A percentile compares a stretch with the other conserved stretches of the same genome.
phyloP scores from a whole-genome alignment of 805 yeast genomes.

The Lipomyces lipofer region DNA sequence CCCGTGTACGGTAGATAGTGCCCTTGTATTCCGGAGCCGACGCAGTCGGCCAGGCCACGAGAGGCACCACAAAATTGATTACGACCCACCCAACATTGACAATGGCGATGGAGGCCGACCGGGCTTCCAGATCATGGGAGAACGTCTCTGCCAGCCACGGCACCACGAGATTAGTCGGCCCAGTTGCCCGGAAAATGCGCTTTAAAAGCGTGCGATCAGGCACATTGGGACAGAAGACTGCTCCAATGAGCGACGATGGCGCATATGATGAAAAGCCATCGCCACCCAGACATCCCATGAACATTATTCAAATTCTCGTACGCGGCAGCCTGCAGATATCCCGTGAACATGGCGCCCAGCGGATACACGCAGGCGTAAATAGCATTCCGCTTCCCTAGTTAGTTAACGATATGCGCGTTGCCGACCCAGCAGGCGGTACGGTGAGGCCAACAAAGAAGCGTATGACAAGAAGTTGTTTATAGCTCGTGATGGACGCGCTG shows the following conservation, averaged over 20 bases:
- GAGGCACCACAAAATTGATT: slow-evolving; percentile 23
- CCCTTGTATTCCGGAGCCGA: slow-evolving; percentile 16
- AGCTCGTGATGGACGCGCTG: slow-evolving; percentile 45
- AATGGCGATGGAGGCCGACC: slow-evolving; percentile 23
- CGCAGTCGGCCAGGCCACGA: slow-evolving; percentile 23
- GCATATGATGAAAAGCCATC: slow-evolving; percentile 72
- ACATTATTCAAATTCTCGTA: slow-evolving; percentile 49
- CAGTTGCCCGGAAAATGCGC: slow-evolving; percentile 24
- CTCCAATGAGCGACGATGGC: slow-evolving; percentile 56
- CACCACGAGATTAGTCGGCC: slow-evolving; percentile 25
- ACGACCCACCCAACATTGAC: slow-evolving; percentile 29
- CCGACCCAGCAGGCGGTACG: slow-evolving; percentile 50
- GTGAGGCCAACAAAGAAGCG: slow-evolving; percentile 47
- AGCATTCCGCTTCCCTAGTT: slow-evolving; percentile 61
- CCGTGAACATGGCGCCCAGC: slow-evolving; percentile 62
- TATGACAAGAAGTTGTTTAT: slow-evolving; percentile 39
- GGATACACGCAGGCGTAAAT: slow-evolving; percentile 62
- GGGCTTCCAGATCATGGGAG: slow-evolving; percentile 25
- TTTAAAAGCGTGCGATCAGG: slow-evolving; percentile 54
- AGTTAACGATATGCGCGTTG: slow-evolving; percentile 43
- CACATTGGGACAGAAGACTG: slow-evolving; percentile 64
- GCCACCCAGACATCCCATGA: slow-evolving; percentile 62
- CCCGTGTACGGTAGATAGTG: too few relatives aligned
- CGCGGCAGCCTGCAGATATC: slow-evolving; percentile 63
- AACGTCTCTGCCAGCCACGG: slow-evolving; percentile 26